These are phyloP conservation scores for Tricladium varicosporioides DNA, from an alignment of 2,329 filamentous ascomycete genomes.

Conservation along the genomic window DNA sequence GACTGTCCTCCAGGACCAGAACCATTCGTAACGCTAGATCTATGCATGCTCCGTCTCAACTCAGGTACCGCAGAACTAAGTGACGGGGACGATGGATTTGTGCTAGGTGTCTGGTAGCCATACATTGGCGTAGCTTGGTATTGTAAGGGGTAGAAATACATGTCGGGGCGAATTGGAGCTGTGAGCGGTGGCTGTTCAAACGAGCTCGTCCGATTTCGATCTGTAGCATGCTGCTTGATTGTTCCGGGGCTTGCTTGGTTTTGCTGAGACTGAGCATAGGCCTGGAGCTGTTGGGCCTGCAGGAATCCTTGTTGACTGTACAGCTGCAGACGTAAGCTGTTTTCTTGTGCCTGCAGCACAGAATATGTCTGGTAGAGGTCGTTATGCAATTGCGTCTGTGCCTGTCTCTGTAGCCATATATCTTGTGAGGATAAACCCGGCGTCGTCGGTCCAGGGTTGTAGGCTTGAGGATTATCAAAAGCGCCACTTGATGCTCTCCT, in stretches of 20 bases:
- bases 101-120: conserved; percentile 47
- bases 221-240: conserved; percentile 43
- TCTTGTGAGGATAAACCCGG: conserved; percentile 30
- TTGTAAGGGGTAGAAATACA: conserved; percentile 50
- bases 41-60: conserved; percentile 55
- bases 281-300: conserved; percentile 38
- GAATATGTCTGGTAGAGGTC: conserved; percentile 37
- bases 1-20: conserved; percentile 43
- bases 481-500: conserved; percentile 33
- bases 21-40: conserved; percentile 51
- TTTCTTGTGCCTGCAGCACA: conserved; percentile 43
- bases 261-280: conserved; percentile 41
- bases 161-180: conserved; percentile 56
- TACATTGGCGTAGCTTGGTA: conserved; percentile 45
- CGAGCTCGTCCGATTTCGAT: conserved; percentile 56
- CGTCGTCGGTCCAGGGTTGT: conserved; percentile 19
- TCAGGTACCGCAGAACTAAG: conserved; percentile 46
- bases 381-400: conserved; percentile 36
- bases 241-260: conserved; percentile 33
- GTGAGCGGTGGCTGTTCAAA: conserved; percentile 60
- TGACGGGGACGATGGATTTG: conserved; percentile 57
- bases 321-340: conserved; percentile 44
- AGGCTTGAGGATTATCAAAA: conserved; percentile 29
- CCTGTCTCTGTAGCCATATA: conserved; percentile 34
- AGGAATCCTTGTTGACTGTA: conserved; percentile 46